Base-by-base conservation (phyloP, 2,329 filamentous ascomycete species). In the Claviceps africana region DNA sequence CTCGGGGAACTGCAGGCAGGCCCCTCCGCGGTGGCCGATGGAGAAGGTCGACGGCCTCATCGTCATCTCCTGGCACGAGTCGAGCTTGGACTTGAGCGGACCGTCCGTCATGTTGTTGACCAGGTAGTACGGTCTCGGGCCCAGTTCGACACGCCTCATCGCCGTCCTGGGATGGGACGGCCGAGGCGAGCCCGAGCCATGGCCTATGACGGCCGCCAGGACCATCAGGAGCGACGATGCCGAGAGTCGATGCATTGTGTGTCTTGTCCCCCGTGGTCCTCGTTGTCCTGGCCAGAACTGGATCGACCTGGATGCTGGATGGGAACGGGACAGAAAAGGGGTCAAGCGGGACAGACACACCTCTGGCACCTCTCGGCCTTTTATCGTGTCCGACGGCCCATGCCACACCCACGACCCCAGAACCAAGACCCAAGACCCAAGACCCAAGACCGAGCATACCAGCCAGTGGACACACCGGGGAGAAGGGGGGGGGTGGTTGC, bases 101-200 rank as follows among this genome's bases (percentile, higher is more conserved):
- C 78, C 70, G 2, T 77, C 73, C 33, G 76, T 76, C 78, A 86
- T 81, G 59, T 79, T 72, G 59, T 81, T 71, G 57, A 85, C 67
- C 7, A 86, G 73, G 64, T 76, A 86, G 65, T 79, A 81, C 0
- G 82, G 82, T 10, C 82, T 74, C 2, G 80, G 78, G 7, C 81
- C 82, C 4, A 84, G 69, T 50, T 82, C 75, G 54, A 84, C 72
- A 55, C 69, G 69, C 55, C 64, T 70, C 58, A 75, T 70, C 58
- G 75, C 35, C 39, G 68, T 65, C 55, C 64, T 60, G 55, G 61
- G 57, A 22, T 54, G 51, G 17, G 52, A 30, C 39, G 58, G 55
- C 42, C 45, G 60, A 6, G 66, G 66, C 48, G 56, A 57, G 25
- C 63, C 66, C 3, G 54, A 54, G 22, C 56, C 62, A 30, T 61